These are phyloP conservation scores for Salvia miltiorrhiza DNA, from an alignment of 257 asterid species.

Conservation along the genomic window DNA sequence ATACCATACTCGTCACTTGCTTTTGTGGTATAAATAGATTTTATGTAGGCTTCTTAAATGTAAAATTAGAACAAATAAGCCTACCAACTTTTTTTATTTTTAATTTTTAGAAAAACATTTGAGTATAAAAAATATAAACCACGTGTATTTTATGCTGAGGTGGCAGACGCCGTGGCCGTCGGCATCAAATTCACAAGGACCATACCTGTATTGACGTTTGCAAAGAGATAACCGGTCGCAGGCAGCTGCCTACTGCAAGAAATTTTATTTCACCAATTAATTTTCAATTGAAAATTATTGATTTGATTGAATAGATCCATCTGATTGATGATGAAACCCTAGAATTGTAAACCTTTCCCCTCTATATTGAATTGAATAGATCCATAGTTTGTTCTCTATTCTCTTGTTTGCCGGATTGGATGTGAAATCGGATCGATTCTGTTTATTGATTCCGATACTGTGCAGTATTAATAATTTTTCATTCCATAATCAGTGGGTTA, in stretches of 20 bases:
- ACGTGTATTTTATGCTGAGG: background rate
- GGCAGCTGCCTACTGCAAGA: background rate
- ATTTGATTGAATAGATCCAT: background rate
- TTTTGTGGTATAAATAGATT: no score
- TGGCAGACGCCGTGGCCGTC: background rate
- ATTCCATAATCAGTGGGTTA: background rate
- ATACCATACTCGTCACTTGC: no score
- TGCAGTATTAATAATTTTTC: background rate
- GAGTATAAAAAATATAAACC: no score
- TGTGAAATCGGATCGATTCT: conserved; percentile 15
- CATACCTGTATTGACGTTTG: background rate
- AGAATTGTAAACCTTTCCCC: background rate
- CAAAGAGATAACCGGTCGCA: background rate
- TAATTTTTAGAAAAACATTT: no score
- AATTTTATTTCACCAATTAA: background rate
- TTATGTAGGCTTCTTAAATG: no score
- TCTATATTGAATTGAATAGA: background rate
- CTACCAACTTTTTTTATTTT: no score
- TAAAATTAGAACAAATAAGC: no score
- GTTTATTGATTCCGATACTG: conserved; percentile 4
- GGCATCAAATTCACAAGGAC: background rate
- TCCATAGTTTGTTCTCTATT: background rate
- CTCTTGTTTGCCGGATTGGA: conserved; percentile 5
- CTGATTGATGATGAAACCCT: background rate
- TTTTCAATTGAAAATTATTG: background rate